phyloP scores from a whole-genome alignment of 2,329 filamentous ascomycete species.

The Fusarium sp. region DNA sequence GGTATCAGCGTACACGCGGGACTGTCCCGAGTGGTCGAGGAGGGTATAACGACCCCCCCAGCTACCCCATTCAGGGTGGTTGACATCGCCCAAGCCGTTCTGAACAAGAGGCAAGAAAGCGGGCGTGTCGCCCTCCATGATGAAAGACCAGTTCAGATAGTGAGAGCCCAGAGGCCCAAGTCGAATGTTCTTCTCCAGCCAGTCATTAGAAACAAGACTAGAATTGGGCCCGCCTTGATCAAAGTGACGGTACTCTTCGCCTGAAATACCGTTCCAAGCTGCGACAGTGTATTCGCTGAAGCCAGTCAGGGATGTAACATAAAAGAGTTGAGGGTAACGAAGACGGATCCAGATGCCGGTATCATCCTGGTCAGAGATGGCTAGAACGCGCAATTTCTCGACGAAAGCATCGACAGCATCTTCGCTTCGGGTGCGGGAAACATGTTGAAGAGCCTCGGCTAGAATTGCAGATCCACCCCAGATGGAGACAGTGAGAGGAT shows the following conservation, averaged over 20 bases:
- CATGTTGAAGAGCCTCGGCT: slow-evolving; percentile 58
- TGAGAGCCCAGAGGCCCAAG: slow-evolving; percentile 11
- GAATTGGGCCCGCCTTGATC: slow-evolving; percentile 14
- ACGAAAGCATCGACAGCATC: slow-evolving; percentile 51
- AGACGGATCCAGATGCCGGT: slow-evolving; percentile 65
- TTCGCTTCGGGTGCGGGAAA: slow-evolving; percentile 37
- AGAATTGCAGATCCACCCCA: slow-evolving; percentile 66
- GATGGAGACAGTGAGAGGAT: slow-evolving; percentile 61
- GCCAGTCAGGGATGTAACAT: slow-evolving; percentile 64
- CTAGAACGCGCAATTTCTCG: slow-evolving; percentile 60
- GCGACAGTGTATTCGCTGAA: slow-evolving; percentile 66
- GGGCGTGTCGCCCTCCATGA: slow-evolving; percentile 24
- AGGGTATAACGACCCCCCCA: slow-evolving; percentile 23
- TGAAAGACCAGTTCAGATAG: slow-evolving; percentile 4
- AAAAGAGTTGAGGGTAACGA: slow-evolving; percentile 64
- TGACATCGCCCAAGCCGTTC: slow-evolving; percentile 3
- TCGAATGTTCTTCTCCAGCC: slow-evolving; percentile 2
- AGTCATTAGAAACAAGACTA: neutral
- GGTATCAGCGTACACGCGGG: slow-evolving; percentile 1
- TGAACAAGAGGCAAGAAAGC: neutral
- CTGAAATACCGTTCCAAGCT: slow-evolving; percentile 63
- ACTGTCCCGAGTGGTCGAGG: neutral
- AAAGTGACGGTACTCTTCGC: slow-evolving; percentile 16
- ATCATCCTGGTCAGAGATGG: slow-evolving; percentile 70
- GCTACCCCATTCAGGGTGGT: slow-evolving; percentile 20